phyloP scores from a whole-genome alignment of 148 eudicot genomes.

The Simmondsia chinensis region DNA sequence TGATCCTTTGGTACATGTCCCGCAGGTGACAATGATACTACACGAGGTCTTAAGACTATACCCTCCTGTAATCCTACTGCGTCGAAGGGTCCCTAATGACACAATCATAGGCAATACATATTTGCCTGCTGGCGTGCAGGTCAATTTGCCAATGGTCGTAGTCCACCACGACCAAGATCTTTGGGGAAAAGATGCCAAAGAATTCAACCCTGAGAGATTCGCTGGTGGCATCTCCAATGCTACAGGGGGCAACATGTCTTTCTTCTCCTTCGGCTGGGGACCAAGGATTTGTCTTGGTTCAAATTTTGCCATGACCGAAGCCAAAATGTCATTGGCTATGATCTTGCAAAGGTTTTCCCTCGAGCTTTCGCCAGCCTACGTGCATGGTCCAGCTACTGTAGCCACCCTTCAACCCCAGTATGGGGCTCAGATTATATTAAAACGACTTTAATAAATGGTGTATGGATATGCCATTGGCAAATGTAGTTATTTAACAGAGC shows the following conservation, averaged over 20 bases:
- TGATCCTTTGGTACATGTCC: not conserved
- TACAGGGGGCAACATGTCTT: not conserved
- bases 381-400: not conserved
- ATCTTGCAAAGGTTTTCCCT: not conserved
- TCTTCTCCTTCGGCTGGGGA: not conserved
- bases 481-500: too few relatives aligned
- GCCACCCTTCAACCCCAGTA: not conserved
- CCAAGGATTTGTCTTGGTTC: not conserved
- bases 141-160: not conserved
- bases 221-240: not conserved
- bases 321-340: not conserved
- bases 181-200: not conserved
- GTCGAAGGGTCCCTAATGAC: not conserved
- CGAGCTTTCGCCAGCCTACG: not conserved
- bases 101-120: not conserved
- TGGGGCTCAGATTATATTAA: too few relatives aligned
- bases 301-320: not conserved
- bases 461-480: too few relatives aligned
- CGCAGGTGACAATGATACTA: conserved; percentile 2
- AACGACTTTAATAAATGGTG: too few relatives aligned
- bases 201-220: not conserved
- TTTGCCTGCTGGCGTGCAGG: not conserved
- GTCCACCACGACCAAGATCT: not conserved
- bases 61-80: not conserved
- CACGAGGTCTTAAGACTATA: not conserved